Evolutionary conservation across 2,329 filamentous ascomycete genomes (phyloP).

Genomic region (Ascochyta rabiei): DNA sequence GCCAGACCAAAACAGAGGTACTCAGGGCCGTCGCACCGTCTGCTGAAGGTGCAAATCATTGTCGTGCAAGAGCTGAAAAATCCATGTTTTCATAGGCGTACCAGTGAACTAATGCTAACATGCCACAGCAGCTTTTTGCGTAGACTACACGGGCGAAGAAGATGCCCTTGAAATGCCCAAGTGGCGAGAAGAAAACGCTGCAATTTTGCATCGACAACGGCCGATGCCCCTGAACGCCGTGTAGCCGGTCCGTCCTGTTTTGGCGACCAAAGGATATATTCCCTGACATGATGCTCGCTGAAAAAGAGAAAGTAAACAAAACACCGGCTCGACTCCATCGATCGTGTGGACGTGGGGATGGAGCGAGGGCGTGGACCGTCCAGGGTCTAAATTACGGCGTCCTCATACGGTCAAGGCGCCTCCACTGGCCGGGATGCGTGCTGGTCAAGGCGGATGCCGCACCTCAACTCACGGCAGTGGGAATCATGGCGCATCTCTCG

Average conservation of each 20-base stretch:
- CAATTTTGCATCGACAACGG: slow-evolving; percentile 35
- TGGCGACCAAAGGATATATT: slow-evolving; percentile 38
- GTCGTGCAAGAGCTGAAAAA: neutral
- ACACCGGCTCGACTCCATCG: slow-evolving; percentile 26
- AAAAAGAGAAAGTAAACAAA: slow-evolving; percentile 21
- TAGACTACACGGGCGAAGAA: slow-evolving; percentile 43
- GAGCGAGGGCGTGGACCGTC: slow-evolving; percentile 33
- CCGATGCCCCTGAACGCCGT: slow-evolving; percentile 38
- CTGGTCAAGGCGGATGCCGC: slow-evolving; percentile 31
- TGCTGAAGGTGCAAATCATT: neutral
- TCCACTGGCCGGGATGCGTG: slow-evolving; percentile 26
- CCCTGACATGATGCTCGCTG: slow-evolving; percentile 31
- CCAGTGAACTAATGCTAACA: slow-evolving; percentile 14
- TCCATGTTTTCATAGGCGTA: slow-evolving; percentile 3
- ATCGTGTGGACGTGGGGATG: slow-evolving; percentile 23
- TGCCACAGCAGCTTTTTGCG: slow-evolving; percentile 39
- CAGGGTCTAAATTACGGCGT: slow-evolving; percentile 47
- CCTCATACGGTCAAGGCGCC: slow-evolving; percentile 30
- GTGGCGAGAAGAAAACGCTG: slow-evolving; percentile 32
- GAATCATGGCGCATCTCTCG: slow-evolving; percentile 41
- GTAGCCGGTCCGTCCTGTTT: slow-evolving; percentile 41
- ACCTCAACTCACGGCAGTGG: slow-evolving; percentile 37
- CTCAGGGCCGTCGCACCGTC: neutral
- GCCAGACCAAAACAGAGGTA: neutral
- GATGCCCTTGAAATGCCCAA: slow-evolving; percentile 23